phyloP scores from a whole-genome alignment of 2,329 filamentous ascomycete genomes.

The Corynespora cassiicola region DNA sequence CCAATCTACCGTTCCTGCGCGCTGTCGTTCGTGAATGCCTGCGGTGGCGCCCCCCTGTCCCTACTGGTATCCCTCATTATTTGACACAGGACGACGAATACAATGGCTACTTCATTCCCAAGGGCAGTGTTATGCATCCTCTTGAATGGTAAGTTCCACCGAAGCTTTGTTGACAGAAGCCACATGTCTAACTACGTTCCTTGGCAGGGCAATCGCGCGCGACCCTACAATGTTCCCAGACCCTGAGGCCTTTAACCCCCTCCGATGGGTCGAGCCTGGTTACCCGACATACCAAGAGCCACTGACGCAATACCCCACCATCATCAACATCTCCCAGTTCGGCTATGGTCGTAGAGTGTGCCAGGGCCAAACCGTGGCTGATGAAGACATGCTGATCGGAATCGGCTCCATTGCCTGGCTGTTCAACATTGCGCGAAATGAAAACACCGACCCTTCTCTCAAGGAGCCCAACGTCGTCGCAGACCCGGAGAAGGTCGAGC shows the following conservation, averaged over 20 bases:
- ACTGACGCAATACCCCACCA: constrained; percentile 58
- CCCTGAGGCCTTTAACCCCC: constrained; percentile 71
- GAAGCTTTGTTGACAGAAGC: background rate
- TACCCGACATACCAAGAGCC: constrained; percentile 62
- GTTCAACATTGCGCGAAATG: constrained; percentile 45
- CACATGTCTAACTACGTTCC: constrained; percentile 13
- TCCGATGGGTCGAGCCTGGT: constrained; percentile 65
- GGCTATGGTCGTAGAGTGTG: constrained; percentile 61
- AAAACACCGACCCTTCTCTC: constrained; percentile 15
- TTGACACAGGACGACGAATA: constrained; percentile 64
- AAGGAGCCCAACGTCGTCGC: constrained; percentile 6
- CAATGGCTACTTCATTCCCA: constrained; percentile 63
- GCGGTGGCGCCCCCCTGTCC: constrained; percentile 54
- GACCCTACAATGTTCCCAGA: constrained; percentile 62
- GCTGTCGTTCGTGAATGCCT: constrained; percentile 48
- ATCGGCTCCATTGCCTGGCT: constrained; percentile 55
- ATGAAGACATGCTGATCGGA: constrained; percentile 50
- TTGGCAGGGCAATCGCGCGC: constrained; percentile 57
- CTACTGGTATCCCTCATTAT: constrained; percentile 60
- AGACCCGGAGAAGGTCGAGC: constrained; percentile 18
- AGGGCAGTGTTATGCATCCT: constrained; percentile 56
- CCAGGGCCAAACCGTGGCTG: constrained; percentile 50
- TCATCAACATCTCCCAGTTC: constrained; percentile 61
- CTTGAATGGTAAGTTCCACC: constrained; percentile 48
- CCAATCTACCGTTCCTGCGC: constrained; percentile 47